These are phyloP conservation scores for Calonectria pseudoreteaudii DNA, from an alignment of 2,329 filamentous ascomycete genomes.

Conservation along the genomic window DNA sequence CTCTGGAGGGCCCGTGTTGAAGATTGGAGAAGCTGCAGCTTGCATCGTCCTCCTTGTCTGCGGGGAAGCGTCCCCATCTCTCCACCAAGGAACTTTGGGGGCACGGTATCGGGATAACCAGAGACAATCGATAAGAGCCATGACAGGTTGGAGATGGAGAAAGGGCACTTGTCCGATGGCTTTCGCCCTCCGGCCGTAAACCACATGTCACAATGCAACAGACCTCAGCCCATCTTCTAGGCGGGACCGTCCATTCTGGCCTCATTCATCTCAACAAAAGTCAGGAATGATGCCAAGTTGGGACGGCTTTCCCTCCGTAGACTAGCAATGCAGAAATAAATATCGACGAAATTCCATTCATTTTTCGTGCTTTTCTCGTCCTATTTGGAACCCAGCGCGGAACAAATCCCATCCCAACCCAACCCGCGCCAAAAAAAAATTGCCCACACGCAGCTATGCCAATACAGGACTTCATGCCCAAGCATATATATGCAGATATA, in stretches of 20 bases:
- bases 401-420: background rate
- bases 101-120: background rate
- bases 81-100: background rate
- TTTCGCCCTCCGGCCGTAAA: background rate
- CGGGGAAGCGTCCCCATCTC: background rate
- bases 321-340: background rate
- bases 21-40: conserved; percentile 6
- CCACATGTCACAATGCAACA: background rate
- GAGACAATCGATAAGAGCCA: background rate
- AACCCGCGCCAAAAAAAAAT: background rate
- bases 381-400: conserved; percentile 1
- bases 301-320: conserved; percentile 31
- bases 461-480: background rate
- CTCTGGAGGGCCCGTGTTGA: background rate
- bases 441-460: background rate
- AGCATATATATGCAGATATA: background rate
- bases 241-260: background rate
- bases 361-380: conserved; percentile 6
- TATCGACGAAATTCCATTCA: conserved; percentile 15
- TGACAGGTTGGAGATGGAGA: background rate
- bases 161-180: conserved; percentile 14
- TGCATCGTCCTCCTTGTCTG: background rate
- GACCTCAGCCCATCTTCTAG: conserved; percentile 7
- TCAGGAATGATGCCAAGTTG: background rate
- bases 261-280: background rate